phyloP scores from a whole-genome alignment of 1,139 yeast genomes.

The Groenewaldozyma sp. region DNA sequence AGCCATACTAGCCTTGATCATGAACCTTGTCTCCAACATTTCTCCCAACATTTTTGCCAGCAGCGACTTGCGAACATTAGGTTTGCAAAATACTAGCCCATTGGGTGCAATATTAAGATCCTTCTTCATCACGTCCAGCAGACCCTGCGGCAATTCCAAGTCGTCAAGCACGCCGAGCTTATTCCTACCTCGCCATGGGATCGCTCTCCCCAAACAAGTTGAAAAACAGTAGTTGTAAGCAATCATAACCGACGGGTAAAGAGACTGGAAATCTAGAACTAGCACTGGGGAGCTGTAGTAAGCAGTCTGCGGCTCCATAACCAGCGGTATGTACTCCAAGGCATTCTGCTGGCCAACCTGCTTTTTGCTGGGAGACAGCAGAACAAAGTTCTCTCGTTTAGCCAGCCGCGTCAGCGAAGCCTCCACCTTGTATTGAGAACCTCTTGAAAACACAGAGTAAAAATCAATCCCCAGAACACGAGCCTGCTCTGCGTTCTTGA shows the following conservation, averaged over 20 bases:
- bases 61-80: conserved; percentile 57
- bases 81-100: conserved; percentile 69
- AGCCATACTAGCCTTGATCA: conserved; percentile 68
- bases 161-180: conserved; percentile 43
- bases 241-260: conserved; percentile 85
- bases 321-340: conserved; percentile 77
- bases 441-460: conserved; percentile 76
- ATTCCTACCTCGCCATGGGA: conserved; percentile 40
- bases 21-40: conserved; percentile 65
- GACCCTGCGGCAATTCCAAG: conserved; percentile 45
- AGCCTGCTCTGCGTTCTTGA: conserved; percentile 74
- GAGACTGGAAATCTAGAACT: conserved; percentile 85
- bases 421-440: conserved; percentile 91
- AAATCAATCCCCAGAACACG: conserved; percentile 84
- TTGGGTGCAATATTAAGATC: conserved; percentile 70
- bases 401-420: conserved; percentile 67
- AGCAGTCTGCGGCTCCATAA: conserved; percentile 83
- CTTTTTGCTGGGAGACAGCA: conserved; percentile 70
- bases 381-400: conserved; percentile 61
- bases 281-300: conserved; percentile 83
- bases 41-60: conserved; percentile 81
- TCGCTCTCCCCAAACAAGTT: conserved; percentile 68
- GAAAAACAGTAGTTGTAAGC: conserved; percentile 92
- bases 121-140: conserved; percentile 39
- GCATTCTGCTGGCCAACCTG: conserved; percentile 84